These are phyloP conservation scores for Rosa multiflora DNA, from an alignment of 306 rosid genomes.

Conservation along the genomic window DNA sequence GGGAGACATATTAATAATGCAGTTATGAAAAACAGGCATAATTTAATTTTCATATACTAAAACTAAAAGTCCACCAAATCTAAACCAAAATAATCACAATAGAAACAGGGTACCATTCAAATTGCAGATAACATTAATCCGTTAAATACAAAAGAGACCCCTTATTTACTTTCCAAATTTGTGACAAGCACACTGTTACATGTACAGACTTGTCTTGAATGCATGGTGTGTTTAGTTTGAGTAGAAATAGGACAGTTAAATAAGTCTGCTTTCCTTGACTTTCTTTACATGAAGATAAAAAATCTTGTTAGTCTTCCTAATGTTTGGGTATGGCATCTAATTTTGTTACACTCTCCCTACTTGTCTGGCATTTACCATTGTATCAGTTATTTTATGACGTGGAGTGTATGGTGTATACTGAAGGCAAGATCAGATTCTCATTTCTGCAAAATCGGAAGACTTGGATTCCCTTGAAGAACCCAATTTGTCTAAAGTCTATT, in stretches of 20 bases:
- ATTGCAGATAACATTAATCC: background rate
- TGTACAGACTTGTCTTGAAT: background rate
- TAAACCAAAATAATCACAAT: conserved; percentile 2
- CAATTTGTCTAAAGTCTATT: background rate
- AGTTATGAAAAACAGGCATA: background rate
- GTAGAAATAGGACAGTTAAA: background rate
- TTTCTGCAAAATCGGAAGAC: background rate
- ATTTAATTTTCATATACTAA: background rate
- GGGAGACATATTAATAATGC: background rate
- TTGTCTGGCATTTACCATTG: background rate
- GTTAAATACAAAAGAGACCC: background rate
- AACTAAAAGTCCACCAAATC: background rate
- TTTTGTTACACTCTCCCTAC: background rate
- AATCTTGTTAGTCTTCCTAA: no score
- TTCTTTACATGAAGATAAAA: no score
- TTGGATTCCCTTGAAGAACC: background rate
- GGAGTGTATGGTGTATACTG: background rate
- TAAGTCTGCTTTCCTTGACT: background rate
- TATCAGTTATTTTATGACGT: background rate
- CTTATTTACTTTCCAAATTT: no score
- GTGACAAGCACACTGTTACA: background rate
- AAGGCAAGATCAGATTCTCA: background rate
- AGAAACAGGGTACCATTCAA: background rate
- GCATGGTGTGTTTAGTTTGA: background rate
- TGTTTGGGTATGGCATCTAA: background rate